Base-by-base conservation (phyloP, 257 asterid genomes). In the Nicotiana sylvestris region DNA sequence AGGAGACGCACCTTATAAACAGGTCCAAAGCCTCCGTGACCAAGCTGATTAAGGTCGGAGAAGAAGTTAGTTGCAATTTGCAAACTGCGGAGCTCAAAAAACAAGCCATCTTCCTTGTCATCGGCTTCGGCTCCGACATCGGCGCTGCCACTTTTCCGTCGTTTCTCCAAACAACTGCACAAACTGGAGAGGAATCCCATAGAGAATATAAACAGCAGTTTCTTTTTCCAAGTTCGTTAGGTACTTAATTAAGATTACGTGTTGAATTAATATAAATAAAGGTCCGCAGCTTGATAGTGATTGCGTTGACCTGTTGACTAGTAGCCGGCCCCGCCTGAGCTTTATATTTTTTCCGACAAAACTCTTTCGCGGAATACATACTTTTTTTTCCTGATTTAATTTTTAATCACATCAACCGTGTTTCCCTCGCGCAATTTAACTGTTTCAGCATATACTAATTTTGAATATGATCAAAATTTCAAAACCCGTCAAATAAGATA, bases 21-120 rank as follows among this genome's bases (percentile, higher is more conserved):
- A 0, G 97, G 97, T 37, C 98, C 98, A 81, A 93, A 94, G 1
- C 98, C 98, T 39, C 98, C 98, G 80, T 88, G 97, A 35, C 98
- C 98, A 13, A 94, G 92, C 90, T 78, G 87, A 85, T 94, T 93
- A 68, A 86, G 61, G 27, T 91, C 98, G 30, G 98, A 92, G 90
- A 94, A 94, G 85, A 91, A 93, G 83, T 93, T 91, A 78, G 98
- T 94, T 64, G 97, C 97, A 84, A 90, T 86, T 83, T 92, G 93
- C 84, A 94, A 89, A 67, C 89, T 79, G 49, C 83, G 92, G 33
- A 93, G 92, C 86, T 90, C 91, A 81, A 88, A 93, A 82, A 92
- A 91, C 88, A 93, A 60, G 5, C 85, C 89, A 16, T 85, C 91
- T 9, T 58, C 86, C 46, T 51, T 72, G 39, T 82, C 92, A 53